phyloP scores from a whole-genome alignment of 306 rosid species.

The Purshia tridentata region DNA sequence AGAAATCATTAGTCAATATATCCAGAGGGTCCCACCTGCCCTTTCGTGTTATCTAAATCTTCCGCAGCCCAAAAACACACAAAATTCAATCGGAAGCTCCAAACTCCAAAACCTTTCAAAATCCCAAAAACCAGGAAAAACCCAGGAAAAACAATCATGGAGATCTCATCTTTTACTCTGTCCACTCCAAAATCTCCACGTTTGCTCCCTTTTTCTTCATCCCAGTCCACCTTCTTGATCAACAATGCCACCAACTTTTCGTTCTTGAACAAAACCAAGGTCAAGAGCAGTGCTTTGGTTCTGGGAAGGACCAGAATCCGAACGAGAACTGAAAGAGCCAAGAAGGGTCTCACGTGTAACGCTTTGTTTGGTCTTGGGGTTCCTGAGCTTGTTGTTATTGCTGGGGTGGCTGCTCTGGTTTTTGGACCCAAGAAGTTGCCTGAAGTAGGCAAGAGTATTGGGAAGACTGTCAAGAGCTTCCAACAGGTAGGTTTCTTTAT shows the following conservation, averaged over 20 bases:
- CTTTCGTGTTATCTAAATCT: constrained; percentile 20
- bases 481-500: constrained; percentile 61
- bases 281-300: constrained; percentile 14
- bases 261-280: constrained; percentile 33
- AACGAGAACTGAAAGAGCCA: constrained; percentile 32
- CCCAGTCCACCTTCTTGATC: constrained; percentile 42
- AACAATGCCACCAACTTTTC: constrained; percentile 22
- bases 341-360: constrained; percentile 59
- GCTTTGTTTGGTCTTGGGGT: constrained; percentile 92
- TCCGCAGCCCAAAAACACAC: constrained; percentile 29
- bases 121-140: constrained; percentile 8
- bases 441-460: constrained; percentile 93
- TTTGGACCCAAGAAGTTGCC: constrained; percentile 96
- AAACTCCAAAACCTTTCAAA: constrained; percentile 14
- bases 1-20: constrained; percentile 14
- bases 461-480: constrained; percentile 94
- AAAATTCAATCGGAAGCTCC: constrained; percentile 28
- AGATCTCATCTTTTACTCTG: constrained; percentile 45
- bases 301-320: constrained; percentile 24
- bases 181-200: constrained; percentile 38
- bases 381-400: constrained; percentile 85
- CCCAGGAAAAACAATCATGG: constrained; percentile 40
- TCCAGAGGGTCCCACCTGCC: neutral
- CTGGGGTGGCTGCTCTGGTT: constrained; percentile 88
- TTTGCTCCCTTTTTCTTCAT: constrained; percentile 40